A percentile compares a stretch with the other conserved stretches of the same genome.
These are phyloP conservation scores for Phyllosticta paracitricarpa DNA, from an alignment of 2,329 filamentous ascomycete genomes.

Conservation along the genomic window DNA sequence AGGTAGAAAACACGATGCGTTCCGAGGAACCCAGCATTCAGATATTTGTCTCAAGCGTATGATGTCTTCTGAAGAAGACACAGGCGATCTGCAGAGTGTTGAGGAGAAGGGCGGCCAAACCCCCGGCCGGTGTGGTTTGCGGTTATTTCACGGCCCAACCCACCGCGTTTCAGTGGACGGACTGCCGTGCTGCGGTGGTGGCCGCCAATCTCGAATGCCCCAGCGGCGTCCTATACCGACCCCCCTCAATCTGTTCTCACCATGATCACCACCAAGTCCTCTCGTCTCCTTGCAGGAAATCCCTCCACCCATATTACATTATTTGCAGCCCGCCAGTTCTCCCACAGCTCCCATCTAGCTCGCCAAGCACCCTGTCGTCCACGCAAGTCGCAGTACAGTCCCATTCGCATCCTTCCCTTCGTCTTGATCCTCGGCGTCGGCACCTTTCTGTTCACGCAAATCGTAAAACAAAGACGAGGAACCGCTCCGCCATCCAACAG, in stretches of 20 bases:
- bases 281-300: conserved; percentile 8
- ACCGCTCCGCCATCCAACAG: conserved; percentile 14
- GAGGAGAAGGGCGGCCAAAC: background rate
- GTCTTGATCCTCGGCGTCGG: conserved; percentile 38
- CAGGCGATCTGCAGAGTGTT: background rate
- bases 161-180: background rate
- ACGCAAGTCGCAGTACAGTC: conserved; percentile 27
- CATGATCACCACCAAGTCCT: conserved; percentile 21
- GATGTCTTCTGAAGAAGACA: background rate
- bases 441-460: conserved; percentile 36
- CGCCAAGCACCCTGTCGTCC: conserved; percentile 9
- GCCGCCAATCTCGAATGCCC: background rate
- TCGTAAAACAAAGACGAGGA: conserved; percentile 36
- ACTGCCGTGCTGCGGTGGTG: background rate
- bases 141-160: background rate
- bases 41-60: background rate
- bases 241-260: conserved; percentile 15
- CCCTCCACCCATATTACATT: conserved; percentile 7
- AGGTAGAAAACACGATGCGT: no score
- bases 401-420: conserved; percentile 35
- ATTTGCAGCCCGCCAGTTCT: conserved; percentile 17
- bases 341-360: conserved; percentile 14
- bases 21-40: no score
- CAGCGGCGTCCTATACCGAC: conserved; percentile 3
- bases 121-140: background rate